Evolutionary conservation across 495 filamentous ascomycete species (phyloP), one percentile per base, ranked within the genome.

Genomic region (Xylaria intraflava): DNA sequence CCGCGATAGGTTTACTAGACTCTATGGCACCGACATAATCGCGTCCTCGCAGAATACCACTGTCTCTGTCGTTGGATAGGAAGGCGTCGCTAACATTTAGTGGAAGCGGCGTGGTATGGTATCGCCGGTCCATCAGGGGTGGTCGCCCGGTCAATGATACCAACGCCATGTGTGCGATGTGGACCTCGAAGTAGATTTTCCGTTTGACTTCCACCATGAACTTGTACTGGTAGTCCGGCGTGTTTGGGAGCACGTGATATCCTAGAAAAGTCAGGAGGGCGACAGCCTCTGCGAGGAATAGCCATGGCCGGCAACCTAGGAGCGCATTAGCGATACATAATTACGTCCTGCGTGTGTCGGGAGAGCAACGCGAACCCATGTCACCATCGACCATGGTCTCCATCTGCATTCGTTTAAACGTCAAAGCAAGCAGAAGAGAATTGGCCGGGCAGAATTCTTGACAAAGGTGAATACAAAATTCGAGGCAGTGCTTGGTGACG

Each of bases 221-320:
- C 0, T 29, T 56, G 1, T 27, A 29, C 16, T 39, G 38, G 22
- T 56, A 49, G 20, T 39, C 39, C 12, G 45, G 45, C 7, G 36
- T 45, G 39, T 61, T 48, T 23, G 56, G 56, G 2, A 58, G 29
- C 11, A 78, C 73, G 58, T 86, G 83, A 1, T 84, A 65, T 12
- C 82, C 82, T 16, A 80, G 70, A 20, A 79, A 78, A 26, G 79
- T 78, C n/a, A 81, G 62, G 0, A 80, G 75, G 10, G 75, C 69
- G 11, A 77, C 58, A 1, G 80, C 53, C 40, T 82, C 77, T 27
- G 77, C 73, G 10, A 78, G 70, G 20, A 71, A 65, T 31, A 79
- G 69, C 82, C 81, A 83, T 11, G 75, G 69, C 23, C 72, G 61
- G 39, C 79, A 73, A 36, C 50, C 49, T 52, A 41, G 9, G 3